Base-by-base conservation (phyloP, 768 basidiomycete species). In the Lactarius pseudohatsudake region DNA sequence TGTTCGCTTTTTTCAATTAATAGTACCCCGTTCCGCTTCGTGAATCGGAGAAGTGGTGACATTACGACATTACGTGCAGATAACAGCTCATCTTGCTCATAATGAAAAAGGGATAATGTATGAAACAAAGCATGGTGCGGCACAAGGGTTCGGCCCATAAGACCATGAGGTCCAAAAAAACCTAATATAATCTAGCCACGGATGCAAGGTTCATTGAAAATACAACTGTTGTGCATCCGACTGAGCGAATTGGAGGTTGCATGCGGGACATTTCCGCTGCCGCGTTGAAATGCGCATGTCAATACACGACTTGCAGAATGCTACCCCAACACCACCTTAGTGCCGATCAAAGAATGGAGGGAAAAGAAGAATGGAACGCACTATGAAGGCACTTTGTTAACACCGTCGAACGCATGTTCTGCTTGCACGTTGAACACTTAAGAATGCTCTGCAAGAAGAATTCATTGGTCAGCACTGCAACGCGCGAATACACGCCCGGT, bases 261-360 rank as follows among this genome's bases (percentile, higher is more conserved):
- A 98, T 7, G 90, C 88, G 28, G 95, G 95, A 77, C 96, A 98
- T 76, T 96, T 96, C 32, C 96, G 88, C 75, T 97, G 95, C 65
- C 96, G 86, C 18, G 91, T 94, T 32, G 89, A 78, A 71, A 98
- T 83, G 50, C 96, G 89, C n/a, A 87, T 81, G 69, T 97, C 95
- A 40, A 98, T 83, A 74, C 90, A 97, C 62, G 81, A 75, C 76
- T 86, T 89, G 77, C 92, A 93, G 77, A 96, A 96, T 0, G 93
- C 94, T 94, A 69, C 11, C 43, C 62, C 9, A 62, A 61, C 61
- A 41, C 50, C 22, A 43, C 41, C 56, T 62, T 26, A 47, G 20
- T 62, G 34, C 47, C 36, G 30, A 41, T 34, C 41, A 34, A 22
- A 68, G 60, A 57, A 53, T n/a, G 2, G 55, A 56, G 28, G 36